Evolutionary conservation across 257 asterid genomes (phyloP).

Genomic region (Gentiana dahurica): DNA sequence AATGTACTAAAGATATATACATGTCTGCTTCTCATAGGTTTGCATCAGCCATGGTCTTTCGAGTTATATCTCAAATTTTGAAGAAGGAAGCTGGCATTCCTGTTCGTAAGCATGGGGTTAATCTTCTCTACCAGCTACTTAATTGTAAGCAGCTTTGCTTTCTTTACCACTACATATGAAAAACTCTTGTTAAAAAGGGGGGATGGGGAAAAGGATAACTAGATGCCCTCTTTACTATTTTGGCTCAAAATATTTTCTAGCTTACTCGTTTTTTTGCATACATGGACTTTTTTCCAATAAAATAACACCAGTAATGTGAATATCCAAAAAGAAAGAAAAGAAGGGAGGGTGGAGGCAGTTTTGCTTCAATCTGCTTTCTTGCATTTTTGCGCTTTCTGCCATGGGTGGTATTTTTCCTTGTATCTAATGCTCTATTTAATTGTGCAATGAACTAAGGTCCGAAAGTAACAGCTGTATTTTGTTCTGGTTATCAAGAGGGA

Average conservation of each 20-base stretch:
- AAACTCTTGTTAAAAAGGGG: too few relatives aligned
- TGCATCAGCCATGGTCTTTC: conserved; percentile 44
- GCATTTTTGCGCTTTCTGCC: neutral
- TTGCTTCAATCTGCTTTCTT: too few relatives aligned
- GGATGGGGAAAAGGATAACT: too few relatives aligned
- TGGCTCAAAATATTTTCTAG: too few relatives aligned
- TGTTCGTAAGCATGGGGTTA: conserved; percentile 68
- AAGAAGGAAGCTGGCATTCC: conserved; percentile 56
- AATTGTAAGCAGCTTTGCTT: conserved; percentile 50
- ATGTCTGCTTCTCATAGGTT: conserved; percentile 35
- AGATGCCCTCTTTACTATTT: too few relatives aligned
- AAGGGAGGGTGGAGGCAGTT: too few relatives aligned
- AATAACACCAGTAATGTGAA: too few relatives aligned
- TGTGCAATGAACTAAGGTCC: conserved; percentile 50
- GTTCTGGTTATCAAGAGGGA: conserved; percentile 40
- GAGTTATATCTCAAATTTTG: conserved; percentile 42
- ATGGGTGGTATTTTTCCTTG: conserved; percentile 3
- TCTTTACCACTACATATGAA: neutral
- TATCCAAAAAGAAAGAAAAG: too few relatives aligned
- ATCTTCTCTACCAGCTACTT: conserved; percentile 63
- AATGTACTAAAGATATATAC: conserved; percentile 10
- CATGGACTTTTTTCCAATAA: too few relatives aligned
- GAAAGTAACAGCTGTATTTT: conserved; percentile 46
- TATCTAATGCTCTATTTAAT: conserved; percentile 16
- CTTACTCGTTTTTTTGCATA: too few relatives aligned